These are phyloP conservation scores for Arthrobotrys conoides DNA, from an alignment of 2,329 filamentous ascomycete genomes.

Conservation along the genomic window DNA sequence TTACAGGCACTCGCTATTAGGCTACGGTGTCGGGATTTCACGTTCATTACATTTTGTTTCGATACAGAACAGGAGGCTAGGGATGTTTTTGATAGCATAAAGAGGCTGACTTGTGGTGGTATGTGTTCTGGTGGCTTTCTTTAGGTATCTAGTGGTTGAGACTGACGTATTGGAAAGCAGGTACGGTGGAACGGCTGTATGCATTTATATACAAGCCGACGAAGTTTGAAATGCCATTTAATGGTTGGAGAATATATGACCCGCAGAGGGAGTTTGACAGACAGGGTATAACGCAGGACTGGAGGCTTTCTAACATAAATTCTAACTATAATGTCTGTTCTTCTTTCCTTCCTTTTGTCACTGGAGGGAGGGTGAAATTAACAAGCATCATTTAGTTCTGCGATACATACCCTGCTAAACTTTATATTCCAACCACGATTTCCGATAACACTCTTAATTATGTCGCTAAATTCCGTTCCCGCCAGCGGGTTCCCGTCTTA, in stretches of 20 bases:
- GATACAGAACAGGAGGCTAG: conserved; percentile 79
- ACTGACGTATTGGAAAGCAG: conserved; percentile 65
- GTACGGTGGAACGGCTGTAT: conserved; percentile 87
- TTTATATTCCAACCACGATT: conserved; percentile 88
- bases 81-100: conserved; percentile 90
- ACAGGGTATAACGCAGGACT: conserved; percentile 84
- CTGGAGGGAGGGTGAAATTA: background rate
- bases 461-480: conserved; percentile 88
- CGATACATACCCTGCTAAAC: conserved; percentile 87
- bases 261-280: conserved; percentile 86
- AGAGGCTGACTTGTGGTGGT: conserved; percentile 73
- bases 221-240: conserved; percentile 78
- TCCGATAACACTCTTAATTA: conserved; percentile 99
- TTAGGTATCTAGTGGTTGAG: conserved; percentile 72
- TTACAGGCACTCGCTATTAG: conserved; percentile 72
- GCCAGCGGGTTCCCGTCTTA: conserved; percentile 87
- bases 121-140: background rate
- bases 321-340: conserved; percentile 78
- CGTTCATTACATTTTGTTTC: conserved; percentile 92
- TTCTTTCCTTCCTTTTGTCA: background rate
- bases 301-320: conserved; percentile 93
- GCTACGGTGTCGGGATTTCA: conserved; percentile 92
- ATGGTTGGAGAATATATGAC: conserved; percentile 89
- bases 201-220: conserved; percentile 88
- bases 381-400: conserved; percentile 75